A percentile compares a stretch with the other conserved stretches of the same genome.
These are phyloP conservation scores for Plasmodiophora brassicae DNA, from an alignment of 208 protist genomes.

Conservation along the genomic window DNA sequence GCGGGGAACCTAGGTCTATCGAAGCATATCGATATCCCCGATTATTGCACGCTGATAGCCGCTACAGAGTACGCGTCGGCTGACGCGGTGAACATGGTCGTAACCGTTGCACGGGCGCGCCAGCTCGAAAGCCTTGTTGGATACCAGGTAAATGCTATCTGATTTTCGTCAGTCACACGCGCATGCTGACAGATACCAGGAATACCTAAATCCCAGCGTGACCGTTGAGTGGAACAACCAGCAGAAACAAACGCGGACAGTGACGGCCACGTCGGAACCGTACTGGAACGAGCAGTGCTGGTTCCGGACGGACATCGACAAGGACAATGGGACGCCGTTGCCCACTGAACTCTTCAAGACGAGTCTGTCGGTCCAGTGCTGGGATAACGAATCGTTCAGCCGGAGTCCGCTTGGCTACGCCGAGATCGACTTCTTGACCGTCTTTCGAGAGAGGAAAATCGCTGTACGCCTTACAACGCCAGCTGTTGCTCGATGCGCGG, in stretches of 20 bases:
- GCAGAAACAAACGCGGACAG: not conserved
- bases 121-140: constrained; percentile 3
- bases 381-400: constrained; percentile 25
- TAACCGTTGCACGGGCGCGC: not conserved
- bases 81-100: not conserved
- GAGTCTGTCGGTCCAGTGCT: not conserved
- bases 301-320: constrained; percentile 22
- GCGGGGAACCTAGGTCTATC: not conserved
- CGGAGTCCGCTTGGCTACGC: not conserved
- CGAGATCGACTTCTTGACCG: not conserved
- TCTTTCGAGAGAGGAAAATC: not conserved
- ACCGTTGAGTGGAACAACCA: constrained; percentile 25
- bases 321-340: not conserved
- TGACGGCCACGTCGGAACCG: not conserved
- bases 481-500: not conserved
- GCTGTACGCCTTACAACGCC: not conserved
- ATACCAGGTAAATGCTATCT: too few relatives aligned
- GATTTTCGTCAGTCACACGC: too few relatives aligned
- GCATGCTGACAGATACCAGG: too few relatives aligned
- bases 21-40: not conserved
- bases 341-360: not conserved
- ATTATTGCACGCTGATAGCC: not conserved
- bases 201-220: not conserved
- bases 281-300: constrained; percentile 26
- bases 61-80: not conserved